Base-by-base conservation (phyloP, 306 rosid genomes). In the Mimosa bimucronata region DNA sequence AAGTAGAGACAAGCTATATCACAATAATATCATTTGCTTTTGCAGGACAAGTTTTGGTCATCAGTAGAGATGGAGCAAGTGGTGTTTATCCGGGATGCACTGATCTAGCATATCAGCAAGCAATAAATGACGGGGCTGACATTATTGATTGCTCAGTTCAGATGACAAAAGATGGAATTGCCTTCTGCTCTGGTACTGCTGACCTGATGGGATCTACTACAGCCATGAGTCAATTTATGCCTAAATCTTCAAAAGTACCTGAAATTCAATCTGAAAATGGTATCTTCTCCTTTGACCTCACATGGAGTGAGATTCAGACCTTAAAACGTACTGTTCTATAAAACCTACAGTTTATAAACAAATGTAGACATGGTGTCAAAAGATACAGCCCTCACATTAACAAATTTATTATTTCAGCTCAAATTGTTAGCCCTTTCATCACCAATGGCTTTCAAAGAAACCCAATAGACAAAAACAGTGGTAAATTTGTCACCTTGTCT, bases 111-210 rank as follows among this genome's bases (percentile, higher is more conserved):
- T 96, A 96, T 73, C 81, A 90, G 46, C 85, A 75, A 83, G 97
- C 99, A 45, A 71, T 96, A 78, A 83, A 81, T 15, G 97, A 91
- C 19, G 98, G 97, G 0, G 86, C 91, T 0, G 97, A 96, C 82
- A 83, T 96, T 16, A 93, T 96, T 62, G 99, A 93, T 86, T 93
- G 99, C 87, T 76, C 97, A 8, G 97, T 96, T 70, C 98, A 96
- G 85, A 80, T 96, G 87, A 86, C 98, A 48, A 91, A 91, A 81
- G 99, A 96, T 62, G 94, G 93, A 45, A 87, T 88, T 61, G 86
- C 97, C 61, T 93, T 96, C 87, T 96, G 99, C 81, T 80, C 88
- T 62, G 76, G 80, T 34, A 6, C 46, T 0, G 42, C 82, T 9
- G 97, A 93, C 82, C 89, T 96, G 41, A 76, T 70, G 6, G n/a